Conservation (phyloP, 352 stramenopile species). For the Pythium sp. region DNA sequence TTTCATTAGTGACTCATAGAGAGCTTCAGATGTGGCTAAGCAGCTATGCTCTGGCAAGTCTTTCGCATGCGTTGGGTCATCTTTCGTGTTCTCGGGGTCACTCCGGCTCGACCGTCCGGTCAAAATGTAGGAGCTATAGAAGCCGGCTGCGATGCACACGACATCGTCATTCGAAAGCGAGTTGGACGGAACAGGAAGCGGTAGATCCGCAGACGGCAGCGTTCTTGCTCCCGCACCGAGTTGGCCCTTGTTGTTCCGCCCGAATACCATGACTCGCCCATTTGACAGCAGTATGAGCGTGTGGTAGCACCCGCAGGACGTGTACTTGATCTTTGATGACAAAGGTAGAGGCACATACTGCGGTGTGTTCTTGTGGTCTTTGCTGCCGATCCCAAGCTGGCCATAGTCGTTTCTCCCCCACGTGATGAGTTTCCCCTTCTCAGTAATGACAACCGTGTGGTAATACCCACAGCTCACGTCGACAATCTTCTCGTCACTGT, state of each 20-base stretch:
- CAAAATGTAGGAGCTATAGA: slow-evolving; percentile 89
- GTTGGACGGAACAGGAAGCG: slow-evolving; percentile 72
- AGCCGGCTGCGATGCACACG: slow-evolving; percentile 73
- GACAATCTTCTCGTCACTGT: slow-evolving; percentile 77
- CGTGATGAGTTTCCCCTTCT: slow-evolving; percentile 82
- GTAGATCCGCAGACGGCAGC: slow-evolving; percentile 76
- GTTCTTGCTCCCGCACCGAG: slow-evolving; percentile 73
- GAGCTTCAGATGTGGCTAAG: slow-evolving; percentile 57
- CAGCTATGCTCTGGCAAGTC: slow-evolving; percentile 59
- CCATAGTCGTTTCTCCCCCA: slow-evolving; percentile 88
- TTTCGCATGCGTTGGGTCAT: slow-evolving; percentile 45
- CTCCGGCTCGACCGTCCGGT: slow-evolving; percentile 60
- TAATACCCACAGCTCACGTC: slow-evolving; percentile 84
- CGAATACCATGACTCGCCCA: slow-evolving; percentile 84
- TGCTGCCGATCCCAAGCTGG: slow-evolving; percentile 84
- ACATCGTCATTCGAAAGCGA: slow-evolving; percentile 81
- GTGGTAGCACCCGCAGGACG: slow-evolving; percentile 85
- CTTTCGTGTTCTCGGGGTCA: slow-evolving; percentile 29
- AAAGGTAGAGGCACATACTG: slow-evolving; percentile 79
- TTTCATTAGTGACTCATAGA: slow-evolving; percentile 87
- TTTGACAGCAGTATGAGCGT: slow-evolving; percentile 76
- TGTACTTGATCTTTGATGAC: slow-evolving; percentile 71
- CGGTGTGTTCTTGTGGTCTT: slow-evolving; percentile 82
- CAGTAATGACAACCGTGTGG: slow-evolving; percentile 73
- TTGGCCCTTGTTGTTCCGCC: slow-evolving; percentile 87